Conservation (phyloP, 345 rosid genomes). For the Cardamine resedifolia region DNA sequence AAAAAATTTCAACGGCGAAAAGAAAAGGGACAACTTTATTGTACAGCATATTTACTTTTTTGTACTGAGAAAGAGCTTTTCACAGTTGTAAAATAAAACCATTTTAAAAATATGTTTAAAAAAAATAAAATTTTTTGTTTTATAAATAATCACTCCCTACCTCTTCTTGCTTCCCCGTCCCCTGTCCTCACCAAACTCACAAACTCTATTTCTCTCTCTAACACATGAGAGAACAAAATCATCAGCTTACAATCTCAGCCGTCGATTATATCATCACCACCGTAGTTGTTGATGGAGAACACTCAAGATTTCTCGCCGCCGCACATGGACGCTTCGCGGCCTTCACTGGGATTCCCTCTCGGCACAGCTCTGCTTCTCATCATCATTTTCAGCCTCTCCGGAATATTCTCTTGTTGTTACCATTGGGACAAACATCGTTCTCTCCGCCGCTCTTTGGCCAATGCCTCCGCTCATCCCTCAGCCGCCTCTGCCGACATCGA, state of each 20-base stretch:
- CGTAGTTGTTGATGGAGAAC: slow-evolving; percentile 59
- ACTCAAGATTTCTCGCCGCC: slow-evolving; percentile 62
- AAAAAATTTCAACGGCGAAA: slow-evolving; percentile 10
- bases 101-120: not conserved
- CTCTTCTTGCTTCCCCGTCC: slow-evolving; percentile 12
- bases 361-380: slow-evolving; percentile 91
- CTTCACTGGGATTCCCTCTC: slow-evolving; percentile 88
- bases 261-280: slow-evolving; percentile 23
- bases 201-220: not conserved
- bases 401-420: slow-evolving; percentile 96
- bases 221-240: slow-evolving; percentile 25
- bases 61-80: slow-evolving; percentile 25
- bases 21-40: slow-evolving; percentile 40
- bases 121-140: not conserved
- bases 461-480: slow-evolving; percentile 41
- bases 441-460: slow-evolving; percentile 63
- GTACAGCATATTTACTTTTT: slow-evolving; percentile 42
- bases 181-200: slow-evolving; percentile 15
- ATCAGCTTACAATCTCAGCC: slow-evolving; percentile 43
- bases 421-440: slow-evolving; percentile 96
- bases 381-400: slow-evolving; percentile 82
- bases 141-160: slow-evolving; percentile 39
- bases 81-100: slow-evolving; percentile 25
- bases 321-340: slow-evolving; percentile 77
- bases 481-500: slow-evolving; percentile 49